Base-by-base conservation (phyloP, 192 early-diverging fungal species). In the Blastocladiella britannica region DNA sequence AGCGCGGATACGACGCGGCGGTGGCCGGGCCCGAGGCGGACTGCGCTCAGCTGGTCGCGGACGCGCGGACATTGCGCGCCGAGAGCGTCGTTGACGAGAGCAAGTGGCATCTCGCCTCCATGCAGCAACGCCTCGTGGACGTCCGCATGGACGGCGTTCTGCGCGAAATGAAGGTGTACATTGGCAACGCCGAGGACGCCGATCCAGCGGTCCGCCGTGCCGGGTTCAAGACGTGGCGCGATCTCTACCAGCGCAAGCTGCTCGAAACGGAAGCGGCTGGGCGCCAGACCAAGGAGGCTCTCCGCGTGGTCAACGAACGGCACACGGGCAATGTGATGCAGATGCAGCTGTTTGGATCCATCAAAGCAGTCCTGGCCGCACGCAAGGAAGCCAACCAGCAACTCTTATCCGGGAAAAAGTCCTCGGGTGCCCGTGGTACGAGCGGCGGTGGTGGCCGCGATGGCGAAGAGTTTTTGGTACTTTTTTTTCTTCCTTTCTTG, bases 151-250 rank as follows among this genome's bases (percentile, higher is more conserved):
- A 29, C 28, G 7, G 52, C 74, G 76, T 77, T 25, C 65, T 79
- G 66, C 66, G 73, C 23, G 78, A 80, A 63, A 78, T 75, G 67
- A 80, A 76, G 56, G 71, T 72, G 1, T 79, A 79, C 66, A 78
- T 80, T 59, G 78, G 78, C 26, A 77, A 72, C 15, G 78, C 79
- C 59, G 78, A 80, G 12, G 63, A 58, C 7, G 51, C 72, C 12
- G 78, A 80, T 62, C 57, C 56, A 3, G 31, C 61, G 53, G 73
- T 76, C 64, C 71, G 73, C 57, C 47, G 58, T n/a, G 59, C 77
- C 15, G 78, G 78, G 5, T 80, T 80, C 66, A 78, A 78, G 58
- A 72, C 78, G 12, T 80, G 77, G 55, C 55, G 78, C 9, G 78
- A 80, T 25, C 58, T 80, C 54, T 80, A 79, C 63, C 66, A 60